Evolutionary conservation across 1,139 yeast species (phyloP).

Genomic region (Suhomyces bokatorum): DNA sequence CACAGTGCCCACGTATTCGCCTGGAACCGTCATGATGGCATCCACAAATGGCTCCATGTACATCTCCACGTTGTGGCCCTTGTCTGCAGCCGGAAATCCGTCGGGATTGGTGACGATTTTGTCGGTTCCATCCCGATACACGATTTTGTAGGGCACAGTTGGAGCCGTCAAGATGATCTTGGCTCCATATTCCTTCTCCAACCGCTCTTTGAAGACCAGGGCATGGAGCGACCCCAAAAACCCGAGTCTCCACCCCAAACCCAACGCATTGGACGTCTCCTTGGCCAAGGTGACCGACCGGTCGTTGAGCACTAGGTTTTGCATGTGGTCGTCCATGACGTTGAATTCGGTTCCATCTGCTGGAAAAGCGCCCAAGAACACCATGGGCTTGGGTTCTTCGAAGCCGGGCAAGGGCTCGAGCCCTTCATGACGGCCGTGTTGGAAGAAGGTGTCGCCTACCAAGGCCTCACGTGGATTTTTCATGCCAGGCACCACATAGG

Average conservation of each 20-base stretch:
- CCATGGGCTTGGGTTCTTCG: conserved; percentile 98
- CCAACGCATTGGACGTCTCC: conserved; percentile 91
- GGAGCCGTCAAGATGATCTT: conserved; percentile 92
- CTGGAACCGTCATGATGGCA: conserved; percentile 88
- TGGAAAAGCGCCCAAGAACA: conserved; percentile 96
- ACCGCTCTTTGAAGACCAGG: conserved; percentile 85
- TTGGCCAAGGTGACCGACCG: conserved; percentile 86
- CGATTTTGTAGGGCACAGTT: conserved; percentile 86
- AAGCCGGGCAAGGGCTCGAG: conserved; percentile 88
- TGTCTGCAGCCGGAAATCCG: conserved; percentile 72
- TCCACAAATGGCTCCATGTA: conserved; percentile 89
- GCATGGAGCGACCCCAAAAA: conserved; percentile 94
- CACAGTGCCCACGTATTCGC: conserved; percentile 83
- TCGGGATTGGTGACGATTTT: conserved; percentile 81
- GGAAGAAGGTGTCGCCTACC: conserved; percentile 88
- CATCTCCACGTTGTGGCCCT: conserved; percentile 48
- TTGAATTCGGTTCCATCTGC: conserved; percentile 93
- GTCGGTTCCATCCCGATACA: conserved; percentile 63
- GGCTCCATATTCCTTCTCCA: conserved; percentile 93
- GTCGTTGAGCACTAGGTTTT: conserved; percentile 85
- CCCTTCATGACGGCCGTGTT: conserved; percentile 57
- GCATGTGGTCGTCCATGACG: conserved; percentile 85
- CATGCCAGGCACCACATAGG: conserved; percentile 92
- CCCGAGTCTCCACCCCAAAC: conserved; percentile 97
- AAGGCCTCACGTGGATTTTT: conserved; percentile 82